Percentiles rank a stretch among this genome's conserved stretches.
phyloP scores from a whole-genome alignment of 1,284 basidiomycete species.

The Pascua guehoae region DNA sequence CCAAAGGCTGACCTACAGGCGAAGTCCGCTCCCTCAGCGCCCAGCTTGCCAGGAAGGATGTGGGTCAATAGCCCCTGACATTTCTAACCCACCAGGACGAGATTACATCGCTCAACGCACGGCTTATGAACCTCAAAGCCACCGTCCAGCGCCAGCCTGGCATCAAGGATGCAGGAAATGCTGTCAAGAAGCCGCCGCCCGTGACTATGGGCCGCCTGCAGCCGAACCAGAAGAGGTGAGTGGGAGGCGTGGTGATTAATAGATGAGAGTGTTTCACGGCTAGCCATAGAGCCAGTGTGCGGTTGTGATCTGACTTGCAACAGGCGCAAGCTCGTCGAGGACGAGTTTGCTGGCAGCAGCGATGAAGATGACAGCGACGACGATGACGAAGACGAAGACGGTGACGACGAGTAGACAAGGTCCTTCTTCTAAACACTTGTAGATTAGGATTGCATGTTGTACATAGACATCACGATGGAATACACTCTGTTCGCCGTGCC shows the following conservation, averaged over 20 bases:
- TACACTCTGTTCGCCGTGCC: not conserved
- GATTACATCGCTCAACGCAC: slow-evolving; percentile 2
- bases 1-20: not conserved
- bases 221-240: slow-evolving; percentile 16
- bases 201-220: slow-evolving; percentile 13
- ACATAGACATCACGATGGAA: not conserved
- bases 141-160: slow-evolving; percentile 3
- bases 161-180: slow-evolving; percentile 4
- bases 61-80: not conserved
- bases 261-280: too few relatives aligned
- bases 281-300: too few relatives aligned
- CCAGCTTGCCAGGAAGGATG: slow-evolving; percentile 10
- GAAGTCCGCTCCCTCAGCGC: not conserved
- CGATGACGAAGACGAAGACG: slow-evolving; percentile 5
- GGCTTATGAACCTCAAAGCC: slow-evolving; percentile 6
- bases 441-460: not conserved
- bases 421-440: not conserved
- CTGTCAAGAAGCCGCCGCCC: slow-evolving; percentile 9
- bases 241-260: too few relatives aligned
- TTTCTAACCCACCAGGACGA: slow-evolving; percentile 6
- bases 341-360: slow-evolving; percentile 15
- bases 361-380: slow-evolving; percentile 11
- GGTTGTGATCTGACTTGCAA: slow-evolving; percentile 1
- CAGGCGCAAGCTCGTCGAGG: slow-evolving; percentile 14
- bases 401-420: slow-evolving; percentile 5